Evolutionary conservation across 805 yeast species (phyloP), one percentile per base, ranked within the genome.

Genomic region (Candida takata): DNA sequence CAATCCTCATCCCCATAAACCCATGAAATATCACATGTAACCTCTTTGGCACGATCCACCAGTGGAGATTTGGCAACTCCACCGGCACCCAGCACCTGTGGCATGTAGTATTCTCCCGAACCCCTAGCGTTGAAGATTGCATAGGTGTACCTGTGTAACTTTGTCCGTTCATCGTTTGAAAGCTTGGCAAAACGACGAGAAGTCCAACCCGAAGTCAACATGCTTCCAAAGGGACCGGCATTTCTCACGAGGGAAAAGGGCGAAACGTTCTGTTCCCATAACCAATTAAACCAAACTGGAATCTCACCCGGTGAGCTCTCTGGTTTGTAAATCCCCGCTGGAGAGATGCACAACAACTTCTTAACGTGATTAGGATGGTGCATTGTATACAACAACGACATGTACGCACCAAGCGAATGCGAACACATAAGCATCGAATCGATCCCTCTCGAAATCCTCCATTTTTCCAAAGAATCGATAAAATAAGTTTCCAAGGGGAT

Each of bases 351-450:
- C n/a, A 87, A 52, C 24, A 90, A 53, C 48, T 80, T 81, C 32
- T 68, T 63, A 42, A 88, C 79, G 30, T 76, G 71, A 2, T 65
- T 60, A 1, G 90, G 85, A 43, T 68, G 61, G 36, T 68, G 66
- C 36, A 77, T 64, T 4, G 84, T 81, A 47, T 85, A 83, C 5
- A 79, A 59, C 1, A 80, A 72, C 54, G 82, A 72, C 16, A 90
- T 49, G 53, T 88, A 90, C 0, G 95, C 96, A 5, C 98, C 98
- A 73, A 92, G 69, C 0, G 96, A 87, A 60, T 90, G 98, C 2
- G 95, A 94, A 57, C 78, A 73, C 29, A 75, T 70, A 34, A 79
- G 61, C 40, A 75, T 76, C 37, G 69, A 67, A 19, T 47, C 33
- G 17, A 73, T 62, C 6, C 70, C 69, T 34, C 80, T 60, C 30